Conservation (phyloP, 768 basidiomycete genomes). For the Termitomyces sp. region DNA sequence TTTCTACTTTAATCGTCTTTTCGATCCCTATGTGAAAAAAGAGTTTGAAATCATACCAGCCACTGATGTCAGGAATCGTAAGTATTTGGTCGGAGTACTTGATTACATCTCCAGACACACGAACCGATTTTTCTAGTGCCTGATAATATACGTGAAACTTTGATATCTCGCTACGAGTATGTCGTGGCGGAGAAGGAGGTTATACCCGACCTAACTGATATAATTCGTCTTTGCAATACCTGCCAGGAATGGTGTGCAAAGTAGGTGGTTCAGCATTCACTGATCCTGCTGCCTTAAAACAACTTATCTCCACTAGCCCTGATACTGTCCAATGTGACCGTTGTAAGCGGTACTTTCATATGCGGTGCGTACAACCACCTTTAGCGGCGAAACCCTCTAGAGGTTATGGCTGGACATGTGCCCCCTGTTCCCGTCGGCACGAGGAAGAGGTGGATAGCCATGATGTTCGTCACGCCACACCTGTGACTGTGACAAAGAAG, state of each 20-base stretch:
- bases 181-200: conserved; percentile 93
- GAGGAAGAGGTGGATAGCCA: conserved; percentile 82
- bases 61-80: conserved; percentile 83
- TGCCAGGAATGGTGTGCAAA: conserved; percentile 89
- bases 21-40: conserved; percentile 97
- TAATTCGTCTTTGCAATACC: conserved; percentile 76
- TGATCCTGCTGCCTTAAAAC: conserved; percentile 10
- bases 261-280: conserved; percentile 37
- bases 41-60: conserved; percentile 95
- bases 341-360: conserved; percentile 93
- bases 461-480: conserved; percentile 55
- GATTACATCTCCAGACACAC: conserved; percentile 15
- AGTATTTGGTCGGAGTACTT: conserved; percentile 34
- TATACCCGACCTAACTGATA: conserved; percentile 84
- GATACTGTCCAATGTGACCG: conserved; percentile 88
- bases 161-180: conserved; percentile 86
- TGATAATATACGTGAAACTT: conserved; percentile 68
- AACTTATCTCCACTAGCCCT: conserved; percentile 38
- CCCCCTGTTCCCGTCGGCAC: conserved; percentile 83
- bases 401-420: conserved; percentile 97
- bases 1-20: conserved; percentile 94
- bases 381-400: conserved; percentile 86
- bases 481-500: conserved; percentile 36
- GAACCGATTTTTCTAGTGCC: conserved; percentile 52
- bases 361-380: conserved; percentile 91